Evolutionary conservation across 176 grass and related monocot genomes (phyloP).

Genomic region (Oropetium thomaeum): DNA sequence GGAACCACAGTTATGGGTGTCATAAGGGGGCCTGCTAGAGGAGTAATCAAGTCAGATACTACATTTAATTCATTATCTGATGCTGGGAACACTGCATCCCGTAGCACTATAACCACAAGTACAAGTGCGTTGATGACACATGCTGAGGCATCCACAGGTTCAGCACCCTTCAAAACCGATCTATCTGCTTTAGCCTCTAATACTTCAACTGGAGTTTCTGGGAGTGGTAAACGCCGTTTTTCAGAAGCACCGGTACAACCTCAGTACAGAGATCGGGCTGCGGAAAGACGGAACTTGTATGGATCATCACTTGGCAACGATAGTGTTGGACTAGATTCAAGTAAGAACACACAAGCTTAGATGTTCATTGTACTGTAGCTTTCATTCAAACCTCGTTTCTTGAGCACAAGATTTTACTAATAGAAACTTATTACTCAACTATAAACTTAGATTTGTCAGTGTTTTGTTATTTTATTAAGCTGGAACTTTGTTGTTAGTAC

Average conservation of each 20-base stretch:
- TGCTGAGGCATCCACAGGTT: constrained; percentile 27
- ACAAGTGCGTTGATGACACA: constrained; percentile 26
- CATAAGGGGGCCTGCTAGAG: constrained; percentile 80
- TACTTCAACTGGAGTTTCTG: constrained; percentile 47
- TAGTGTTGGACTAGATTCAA: constrained; percentile 51
- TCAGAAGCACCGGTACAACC: constrained; percentile 76
- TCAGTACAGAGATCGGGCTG: constrained; percentile 92
- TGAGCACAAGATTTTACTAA: constrained; percentile 10
- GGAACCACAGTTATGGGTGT: constrained; percentile 78
- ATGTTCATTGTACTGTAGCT: constrained; percentile 1
- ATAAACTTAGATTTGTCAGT: background rate
- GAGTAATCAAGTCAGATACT: constrained; percentile 63
- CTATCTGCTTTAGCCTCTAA: constrained; percentile 61
- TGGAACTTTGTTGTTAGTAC: background rate
- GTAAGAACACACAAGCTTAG: constrained; percentile 51
- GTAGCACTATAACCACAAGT: constrained; percentile 23
- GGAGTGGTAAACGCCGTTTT: constrained; percentile 81
- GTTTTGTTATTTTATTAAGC: background rate
- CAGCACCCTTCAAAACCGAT: constrained; percentile 75
- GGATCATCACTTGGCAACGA: constrained; percentile 58
- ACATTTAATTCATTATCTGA: constrained; percentile 45
- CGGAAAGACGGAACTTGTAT: constrained; percentile 89
- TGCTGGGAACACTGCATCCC: constrained; percentile 24
- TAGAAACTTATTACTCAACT: background rate
- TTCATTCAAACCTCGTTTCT: background rate